Evolutionary conservation across 129 eudicot genomes (phyloP), one percentile per base, ranked within the genome.

Genomic region (Flaveria ramosissima): DNA sequence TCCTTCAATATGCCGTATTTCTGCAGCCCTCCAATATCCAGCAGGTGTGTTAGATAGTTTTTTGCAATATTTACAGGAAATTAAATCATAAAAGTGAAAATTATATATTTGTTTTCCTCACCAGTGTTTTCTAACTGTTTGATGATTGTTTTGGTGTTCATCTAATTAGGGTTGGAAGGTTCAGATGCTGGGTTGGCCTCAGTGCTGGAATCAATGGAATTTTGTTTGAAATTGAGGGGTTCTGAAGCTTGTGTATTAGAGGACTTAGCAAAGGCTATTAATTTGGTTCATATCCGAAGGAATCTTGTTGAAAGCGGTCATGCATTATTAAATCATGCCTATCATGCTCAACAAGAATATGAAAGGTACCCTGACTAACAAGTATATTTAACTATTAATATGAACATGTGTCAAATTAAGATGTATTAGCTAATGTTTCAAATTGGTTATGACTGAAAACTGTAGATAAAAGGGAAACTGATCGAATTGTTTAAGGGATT

Each of bases 241-340:
- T 95, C 99, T 21, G 99, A 95, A 83, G 99, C 95, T 71, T 91
- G 89, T 79, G 89, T 95, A 26, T 80, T 95, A 83, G 99, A 95
- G 87, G 99, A 92, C 79, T 81, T 95, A 80, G 94, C 88, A 66
- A 95, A 89, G 75, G 92, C 97, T 48, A 92, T 95, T 60, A 83
- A 86, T 78, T 89, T 92, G 88, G 97, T 95, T 70, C 97, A 95
- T 84, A 85, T 88, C 60, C 84, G 99, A 53, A 76, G 91, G 80
- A 90, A 92, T 88, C 97, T 95, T 55, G 99, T 88, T 78, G 99
- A 95, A 79, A 95, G 99, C 51, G 97, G 99, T 50, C 99, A 87
- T 78, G 83, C 95, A 9, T 80, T 95, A 77, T 72, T 95, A 73
- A 86, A 82, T 84, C 99, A 95, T 84, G 99, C 97, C 71, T 89